phyloP scores from a whole-genome alignment of 371 early-diverging fungal genomes.

The Thermomucor indicae-seudaticae region DNA sequence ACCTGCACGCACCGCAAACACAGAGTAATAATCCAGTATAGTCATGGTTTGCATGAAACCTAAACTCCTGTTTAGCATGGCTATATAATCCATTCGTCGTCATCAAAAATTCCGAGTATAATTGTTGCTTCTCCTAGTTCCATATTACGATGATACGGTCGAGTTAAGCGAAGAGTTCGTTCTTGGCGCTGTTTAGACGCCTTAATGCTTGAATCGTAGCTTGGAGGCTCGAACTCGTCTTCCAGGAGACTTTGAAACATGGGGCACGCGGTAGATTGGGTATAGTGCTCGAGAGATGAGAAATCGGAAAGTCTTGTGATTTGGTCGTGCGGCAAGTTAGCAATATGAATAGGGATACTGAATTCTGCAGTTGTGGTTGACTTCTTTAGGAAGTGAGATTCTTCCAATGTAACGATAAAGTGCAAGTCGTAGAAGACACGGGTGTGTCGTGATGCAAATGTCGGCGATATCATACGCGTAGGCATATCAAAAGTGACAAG shows the following conservation, averaged over 20 bases:
- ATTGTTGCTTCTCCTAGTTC: no score
- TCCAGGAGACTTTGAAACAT: neutral
- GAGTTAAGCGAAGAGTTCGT: no score
- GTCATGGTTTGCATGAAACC: no score
- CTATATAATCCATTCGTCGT: no score
- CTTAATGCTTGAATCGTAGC: conserved; percentile 1
- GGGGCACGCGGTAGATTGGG: neutral
- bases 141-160: no score
- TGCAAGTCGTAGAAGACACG: conserved; percentile 36
- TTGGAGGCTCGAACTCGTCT: neutral
- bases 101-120: no score
- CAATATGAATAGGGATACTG: neutral
- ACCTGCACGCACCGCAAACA: no score
- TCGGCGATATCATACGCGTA: conserved; percentile 37
- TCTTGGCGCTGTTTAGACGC: no score
- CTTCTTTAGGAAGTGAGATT: neutral
- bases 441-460: conserved; percentile 35
- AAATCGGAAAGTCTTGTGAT: neutral
- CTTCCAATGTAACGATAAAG: conserved; percentile 25
- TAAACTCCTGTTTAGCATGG: no score
- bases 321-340: neutral
- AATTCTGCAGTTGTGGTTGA: neutral
- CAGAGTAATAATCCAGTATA: no score
- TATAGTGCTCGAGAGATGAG: neutral
- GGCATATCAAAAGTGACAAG: conserved; percentile 28